Percentiles rank a stretch among this genome's conserved stretches.
Conservation (phyloP, 2,329 filamentous ascomycete genomes). For the Cercospora berteroae region DNA sequence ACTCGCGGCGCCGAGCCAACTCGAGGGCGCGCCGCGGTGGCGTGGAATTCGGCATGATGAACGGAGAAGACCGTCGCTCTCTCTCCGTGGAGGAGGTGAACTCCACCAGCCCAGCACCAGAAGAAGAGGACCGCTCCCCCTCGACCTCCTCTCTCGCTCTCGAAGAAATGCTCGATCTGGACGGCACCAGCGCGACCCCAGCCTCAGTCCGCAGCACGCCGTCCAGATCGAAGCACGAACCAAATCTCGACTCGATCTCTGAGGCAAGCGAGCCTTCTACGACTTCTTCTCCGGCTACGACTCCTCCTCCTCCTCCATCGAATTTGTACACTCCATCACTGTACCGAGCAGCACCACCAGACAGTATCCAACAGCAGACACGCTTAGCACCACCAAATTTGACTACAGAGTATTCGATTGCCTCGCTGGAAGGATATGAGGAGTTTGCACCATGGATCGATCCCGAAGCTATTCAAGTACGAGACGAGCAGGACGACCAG, state of each 20-base stretch:
- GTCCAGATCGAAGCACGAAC: neutral
- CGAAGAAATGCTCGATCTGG: neutral
- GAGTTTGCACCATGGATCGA: slow-evolving; percentile 2
- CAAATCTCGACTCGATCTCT: neutral
- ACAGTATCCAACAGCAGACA: neutral
- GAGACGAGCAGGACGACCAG: neutral
- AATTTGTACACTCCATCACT: slow-evolving; percentile 7
- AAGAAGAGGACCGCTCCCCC: neutral
- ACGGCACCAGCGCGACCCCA: neutral
- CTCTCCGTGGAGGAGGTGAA: neutral
- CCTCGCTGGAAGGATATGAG: neutral
- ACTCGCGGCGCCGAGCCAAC: neutral
- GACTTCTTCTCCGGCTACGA: neutral
- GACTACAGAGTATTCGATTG: slow-evolving; percentile 6
- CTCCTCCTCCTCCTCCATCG: neutral
- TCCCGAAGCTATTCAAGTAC: neutral
- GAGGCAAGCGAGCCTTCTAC: neutral
- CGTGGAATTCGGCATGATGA: neutral
- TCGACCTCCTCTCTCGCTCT: neutral
- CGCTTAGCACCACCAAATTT: slow-evolving; percentile 2
- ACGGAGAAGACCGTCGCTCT: neutral
- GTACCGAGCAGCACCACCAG: slow-evolving; percentile 6
- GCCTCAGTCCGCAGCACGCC: neutral
- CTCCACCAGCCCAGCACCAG: neutral
- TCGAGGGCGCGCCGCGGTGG: neutral